phyloP scores from a whole-genome alignment of 768 basidiomycete species.

The Rhizopogon vulgaris region DNA sequence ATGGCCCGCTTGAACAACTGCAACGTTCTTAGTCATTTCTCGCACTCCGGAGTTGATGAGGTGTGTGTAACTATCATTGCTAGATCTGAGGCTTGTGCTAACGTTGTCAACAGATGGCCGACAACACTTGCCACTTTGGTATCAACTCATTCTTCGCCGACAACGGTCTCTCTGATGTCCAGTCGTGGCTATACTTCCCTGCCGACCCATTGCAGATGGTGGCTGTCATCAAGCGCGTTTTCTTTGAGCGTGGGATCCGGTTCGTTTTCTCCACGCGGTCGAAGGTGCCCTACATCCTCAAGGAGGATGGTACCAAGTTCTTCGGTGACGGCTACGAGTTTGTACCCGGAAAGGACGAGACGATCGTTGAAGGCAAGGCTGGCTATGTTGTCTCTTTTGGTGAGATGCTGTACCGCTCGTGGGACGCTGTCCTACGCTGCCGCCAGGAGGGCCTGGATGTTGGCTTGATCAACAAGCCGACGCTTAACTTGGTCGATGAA shows the following conservation, averaged over 20 bases:
- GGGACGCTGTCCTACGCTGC: constrained; percentile 74
- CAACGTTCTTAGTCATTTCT: constrained; percentile 86
- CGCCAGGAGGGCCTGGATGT: constrained; percentile 71
- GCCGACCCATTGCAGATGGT: constrained; percentile 80
- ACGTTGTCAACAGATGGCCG: constrained; percentile 40
- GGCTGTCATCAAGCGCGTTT: constrained; percentile 68
- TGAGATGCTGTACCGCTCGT: constrained; percentile 80
- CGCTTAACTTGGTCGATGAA: constrained; percentile 80
- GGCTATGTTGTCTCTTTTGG: constrained; percentile 86
- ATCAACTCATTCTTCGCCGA: constrained; percentile 86
- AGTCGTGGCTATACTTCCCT: constrained; percentile 83
- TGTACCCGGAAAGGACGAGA: constrained; percentile 79
- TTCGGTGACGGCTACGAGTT: constrained; percentile 73
- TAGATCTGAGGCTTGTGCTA: not conserved
- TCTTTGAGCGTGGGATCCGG: constrained; percentile 78
- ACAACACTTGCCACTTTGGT: constrained; percentile 60
- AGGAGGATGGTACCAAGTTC: constrained; percentile 63
- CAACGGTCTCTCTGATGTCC: constrained; percentile 76
- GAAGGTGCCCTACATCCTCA: constrained; percentile 83
- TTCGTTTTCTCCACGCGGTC: constrained; percentile 88
- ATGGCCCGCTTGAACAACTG: constrained; percentile 91
- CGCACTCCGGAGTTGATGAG: constrained; percentile 81
- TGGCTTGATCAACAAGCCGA: constrained; percentile 82
- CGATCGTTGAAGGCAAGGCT: constrained; percentile 67
- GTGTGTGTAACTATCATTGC: constrained; percentile 8